These are phyloP conservation scores for Cryomyces minteri DNA, from an alignment of 495 filamentous ascomycete genomes.

Conservation along the genomic window DNA sequence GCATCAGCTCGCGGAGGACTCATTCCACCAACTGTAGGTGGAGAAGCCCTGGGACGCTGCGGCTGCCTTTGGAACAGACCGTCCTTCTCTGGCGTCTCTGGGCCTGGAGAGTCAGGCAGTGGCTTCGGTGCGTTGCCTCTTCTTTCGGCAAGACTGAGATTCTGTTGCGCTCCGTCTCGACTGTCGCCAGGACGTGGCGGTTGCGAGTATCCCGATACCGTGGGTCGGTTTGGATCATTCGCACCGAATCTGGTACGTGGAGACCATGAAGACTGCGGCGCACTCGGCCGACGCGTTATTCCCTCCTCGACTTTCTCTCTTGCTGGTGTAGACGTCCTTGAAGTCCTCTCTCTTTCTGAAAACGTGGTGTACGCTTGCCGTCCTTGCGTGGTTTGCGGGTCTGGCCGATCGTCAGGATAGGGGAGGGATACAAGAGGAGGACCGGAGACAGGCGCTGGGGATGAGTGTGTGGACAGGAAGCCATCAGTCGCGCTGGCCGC, in stretches of 20 bases:
- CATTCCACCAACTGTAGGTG: constrained; percentile 14
- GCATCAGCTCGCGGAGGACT: constrained; percentile 3
- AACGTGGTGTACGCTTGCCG: constrained; percentile 27
- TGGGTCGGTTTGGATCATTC: constrained; percentile 20
- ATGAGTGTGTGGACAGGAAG: constrained; percentile 30
- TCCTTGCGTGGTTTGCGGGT: constrained; percentile 18
- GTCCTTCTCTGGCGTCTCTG: constrained; percentile 50
- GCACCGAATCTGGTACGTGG: constrained; percentile 16
- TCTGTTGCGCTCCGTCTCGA: constrained; percentile 5
- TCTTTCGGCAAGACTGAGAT: constrained; percentile 43
- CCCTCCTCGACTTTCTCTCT: constrained; percentile 4
- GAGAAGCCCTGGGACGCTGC: constrained; percentile 23
- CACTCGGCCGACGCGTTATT: constrained; percentile 7
- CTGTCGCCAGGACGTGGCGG: constrained; percentile 5
- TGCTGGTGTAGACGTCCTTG: constrained; percentile 13
- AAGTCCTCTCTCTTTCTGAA: constrained; percentile 25
- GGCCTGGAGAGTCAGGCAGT: constrained; percentile 56
- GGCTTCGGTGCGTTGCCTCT: constrained; percentile 60
- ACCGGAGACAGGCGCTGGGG: constrained; percentile 42
- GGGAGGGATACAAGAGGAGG: constrained; percentile 48
- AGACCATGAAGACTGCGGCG: constrained; percentile 6
- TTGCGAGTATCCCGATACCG: constrained; percentile 14
- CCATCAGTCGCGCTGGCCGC: constrained; percentile 18
- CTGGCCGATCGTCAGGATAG: constrained; percentile 56
- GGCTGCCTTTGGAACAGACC: constrained; percentile 45